These are phyloP conservation scores for Dactylonectria estremocensis DNA, from an alignment of 2,329 filamentous ascomycete genomes.

Conservation along the genomic window DNA sequence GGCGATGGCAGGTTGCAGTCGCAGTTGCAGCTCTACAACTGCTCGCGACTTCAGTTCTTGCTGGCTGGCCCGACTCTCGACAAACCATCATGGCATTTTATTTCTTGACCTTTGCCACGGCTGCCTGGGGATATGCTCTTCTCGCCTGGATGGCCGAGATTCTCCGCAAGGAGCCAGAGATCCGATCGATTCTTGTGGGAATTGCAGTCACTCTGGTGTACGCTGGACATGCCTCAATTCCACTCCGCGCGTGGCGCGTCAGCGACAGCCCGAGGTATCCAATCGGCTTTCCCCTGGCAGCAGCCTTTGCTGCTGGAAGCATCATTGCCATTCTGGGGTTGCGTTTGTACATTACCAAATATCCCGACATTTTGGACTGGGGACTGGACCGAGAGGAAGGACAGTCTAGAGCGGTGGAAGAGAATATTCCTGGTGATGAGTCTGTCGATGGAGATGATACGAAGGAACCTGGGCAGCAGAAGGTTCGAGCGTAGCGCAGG, in stretches of 20 bases:
- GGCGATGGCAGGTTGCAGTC: conserved; percentile 68
- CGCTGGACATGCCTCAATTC: conserved; percentile 41
- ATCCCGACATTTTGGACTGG: conserved; percentile 33
- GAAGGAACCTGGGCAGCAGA: background rate
- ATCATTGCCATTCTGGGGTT: conserved; percentile 40
- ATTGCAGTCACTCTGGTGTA: conserved; percentile 41
- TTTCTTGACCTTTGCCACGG: conserved; percentile 55
- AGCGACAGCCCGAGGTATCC: conserved; percentile 42
- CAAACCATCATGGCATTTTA: conserved; percentile 52
- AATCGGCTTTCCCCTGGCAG: conserved; percentile 37
- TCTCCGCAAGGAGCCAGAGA: conserved; percentile 50
- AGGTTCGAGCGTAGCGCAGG: background rate
- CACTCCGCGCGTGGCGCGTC: conserved; percentile 41
- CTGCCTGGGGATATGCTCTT: conserved; percentile 51
- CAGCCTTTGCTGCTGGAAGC: conserved; percentile 40
- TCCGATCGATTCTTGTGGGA: conserved; percentile 41
- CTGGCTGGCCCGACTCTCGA: conserved; percentile 41
- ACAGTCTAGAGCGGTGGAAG: background rate
- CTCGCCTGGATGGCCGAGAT: conserved; percentile 51
- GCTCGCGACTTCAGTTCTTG: conserved; percentile 50
- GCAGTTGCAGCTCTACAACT: conserved; percentile 60
- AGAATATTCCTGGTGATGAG: background rate
- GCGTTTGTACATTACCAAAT: conserved; percentile 36
- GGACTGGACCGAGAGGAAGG: conserved; percentile 33
- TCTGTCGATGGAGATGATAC: background rate